Conservation (phyloP, 306 rosid species). For the Datisca glomerata region DNA sequence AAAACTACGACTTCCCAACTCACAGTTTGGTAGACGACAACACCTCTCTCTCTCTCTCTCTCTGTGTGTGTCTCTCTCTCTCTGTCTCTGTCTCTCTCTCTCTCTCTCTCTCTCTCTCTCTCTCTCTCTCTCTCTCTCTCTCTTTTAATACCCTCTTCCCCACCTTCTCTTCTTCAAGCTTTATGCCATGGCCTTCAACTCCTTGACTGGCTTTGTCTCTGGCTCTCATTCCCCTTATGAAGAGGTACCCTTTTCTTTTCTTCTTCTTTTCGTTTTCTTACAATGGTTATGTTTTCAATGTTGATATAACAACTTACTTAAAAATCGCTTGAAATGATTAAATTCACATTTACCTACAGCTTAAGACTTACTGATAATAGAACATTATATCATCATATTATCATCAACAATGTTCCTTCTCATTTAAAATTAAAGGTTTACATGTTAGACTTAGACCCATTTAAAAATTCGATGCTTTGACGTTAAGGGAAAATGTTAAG, state of each 20-base stretch:
- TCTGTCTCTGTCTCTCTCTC: too few relatives aligned
- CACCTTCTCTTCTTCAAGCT: slow-evolving; percentile 6
- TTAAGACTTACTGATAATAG: too few relatives aligned
- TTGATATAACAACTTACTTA: too few relatives aligned
- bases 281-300: too few relatives aligned
- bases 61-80: too few relatives aligned
- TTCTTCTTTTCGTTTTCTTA: not conserved
- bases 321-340: too few relatives aligned
- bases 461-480: too few relatives aligned
- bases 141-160: slow-evolving; percentile 33
- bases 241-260: slow-evolving; percentile 30
- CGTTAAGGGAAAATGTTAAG: too few relatives aligned
- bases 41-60: slow-evolving; percentile 8
- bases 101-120: slow-evolving; percentile 28
- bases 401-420: not conserved
- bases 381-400: too few relatives aligned
- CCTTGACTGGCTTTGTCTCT: slow-evolving; percentile 74
- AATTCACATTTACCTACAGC: too few relatives aligned
- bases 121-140: slow-evolving; percentile 14
- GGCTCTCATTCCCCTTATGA: slow-evolving; percentile 41
- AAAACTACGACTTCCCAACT: slow-evolving; percentile 80
- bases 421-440: not conserved
- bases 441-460: not conserved
- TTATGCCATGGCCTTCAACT: slow-evolving; percentile 41
- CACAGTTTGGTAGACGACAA: slow-evolving; percentile 43